Conservation (phyloP, 1,284 basidiomycete species). For the Tylopilus sp. region DNA sequence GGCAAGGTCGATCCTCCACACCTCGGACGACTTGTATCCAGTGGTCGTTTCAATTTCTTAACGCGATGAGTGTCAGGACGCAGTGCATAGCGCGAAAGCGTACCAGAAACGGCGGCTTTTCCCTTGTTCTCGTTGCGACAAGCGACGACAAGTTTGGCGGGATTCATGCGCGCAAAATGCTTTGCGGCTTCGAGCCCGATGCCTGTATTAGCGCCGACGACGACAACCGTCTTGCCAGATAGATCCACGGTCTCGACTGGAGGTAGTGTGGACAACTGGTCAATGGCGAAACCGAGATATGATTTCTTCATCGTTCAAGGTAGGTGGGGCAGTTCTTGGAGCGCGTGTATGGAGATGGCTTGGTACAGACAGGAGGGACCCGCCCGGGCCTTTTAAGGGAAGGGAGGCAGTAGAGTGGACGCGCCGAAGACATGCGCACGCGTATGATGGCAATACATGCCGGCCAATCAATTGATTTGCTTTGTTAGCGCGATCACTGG, state of each 20-base stretch:
- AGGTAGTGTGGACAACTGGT: conserved; percentile 23
- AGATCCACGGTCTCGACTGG: conserved; percentile 27
- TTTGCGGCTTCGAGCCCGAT: conserved; percentile 45
- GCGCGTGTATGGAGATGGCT: too few relatives aligned
- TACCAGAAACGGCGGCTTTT: conserved; percentile 29
- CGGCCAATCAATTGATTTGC: too few relatives aligned
- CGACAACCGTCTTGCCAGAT: conserved; percentile 31
- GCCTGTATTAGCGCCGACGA: conserved; percentile 43
- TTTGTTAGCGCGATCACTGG: too few relatives aligned
- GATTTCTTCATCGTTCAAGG: conserved; percentile 7
- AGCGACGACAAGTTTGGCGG: conserved; percentile 38
- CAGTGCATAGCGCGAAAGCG: neutral
- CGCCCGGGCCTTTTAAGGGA: neutral
- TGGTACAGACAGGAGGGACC: too few relatives aligned
- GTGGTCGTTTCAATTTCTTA: conserved; percentile 13
- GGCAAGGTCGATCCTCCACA: conserved; percentile 16
- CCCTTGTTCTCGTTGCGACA: conserved; percentile 42
- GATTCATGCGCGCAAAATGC: conserved; percentile 45
- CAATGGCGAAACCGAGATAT: neutral
- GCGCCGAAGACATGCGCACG: too few relatives aligned
- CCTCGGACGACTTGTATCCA: conserved; percentile 9
- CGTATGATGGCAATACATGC: too few relatives aligned
- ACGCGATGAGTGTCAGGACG: neutral
- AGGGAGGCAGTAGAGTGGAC: neutral
- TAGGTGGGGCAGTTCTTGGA: too few relatives aligned